Evolutionary conservation across 805 yeast genomes (phyloP).

Genomic region (Metschnikowia borealis): DNA sequence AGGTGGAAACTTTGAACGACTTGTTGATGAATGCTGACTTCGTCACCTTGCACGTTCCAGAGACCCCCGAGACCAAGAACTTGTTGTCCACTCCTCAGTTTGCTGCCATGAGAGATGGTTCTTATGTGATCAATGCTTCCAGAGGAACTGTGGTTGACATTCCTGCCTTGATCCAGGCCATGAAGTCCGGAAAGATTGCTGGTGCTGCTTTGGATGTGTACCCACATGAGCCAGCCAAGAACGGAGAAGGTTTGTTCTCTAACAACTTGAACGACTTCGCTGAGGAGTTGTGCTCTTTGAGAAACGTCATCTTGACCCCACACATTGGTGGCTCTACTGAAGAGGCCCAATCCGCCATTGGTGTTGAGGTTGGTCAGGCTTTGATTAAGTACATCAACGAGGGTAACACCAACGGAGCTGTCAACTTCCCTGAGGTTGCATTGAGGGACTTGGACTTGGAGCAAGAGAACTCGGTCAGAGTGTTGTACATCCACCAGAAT

Average conservation of each 20-base stretch:
- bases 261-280: conserved; percentile 78
- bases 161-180: conserved; percentile 86
- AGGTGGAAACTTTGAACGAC: conserved; percentile 81
- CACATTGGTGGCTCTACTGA: conserved; percentile 99
- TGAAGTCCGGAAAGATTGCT: conserved; percentile 89
- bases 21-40: conserved; percentile 80
- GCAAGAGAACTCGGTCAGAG: conserved; percentile 86
- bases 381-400: conserved; percentile 90
- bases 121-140: conserved; percentile 91
- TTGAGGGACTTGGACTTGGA: conserved; percentile 84
- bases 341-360: conserved; percentile 97
- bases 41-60: conserved; percentile 93
- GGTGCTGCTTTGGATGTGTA: conserved; percentile 97
- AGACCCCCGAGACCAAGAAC: conserved; percentile 85
- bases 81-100: conserved; percentile 86
- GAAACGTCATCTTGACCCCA: conserved; percentile 90
- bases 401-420: conserved; percentile 93
- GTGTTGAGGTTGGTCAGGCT: conserved; percentile 87
- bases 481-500: conserved; percentile 92
- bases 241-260: conserved; percentile 77
- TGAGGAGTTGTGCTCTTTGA: conserved; percentile 71
- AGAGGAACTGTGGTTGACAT: conserved; percentile 98
- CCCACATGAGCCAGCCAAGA: conserved; percentile 96
- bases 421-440: conserved; percentile 97
- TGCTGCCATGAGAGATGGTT: conserved; percentile 93